These are phyloP conservation scores for Solanum infundibuliforme DNA, from an alignment of 257 asterid genomes.

Conservation along the genomic window DNA sequence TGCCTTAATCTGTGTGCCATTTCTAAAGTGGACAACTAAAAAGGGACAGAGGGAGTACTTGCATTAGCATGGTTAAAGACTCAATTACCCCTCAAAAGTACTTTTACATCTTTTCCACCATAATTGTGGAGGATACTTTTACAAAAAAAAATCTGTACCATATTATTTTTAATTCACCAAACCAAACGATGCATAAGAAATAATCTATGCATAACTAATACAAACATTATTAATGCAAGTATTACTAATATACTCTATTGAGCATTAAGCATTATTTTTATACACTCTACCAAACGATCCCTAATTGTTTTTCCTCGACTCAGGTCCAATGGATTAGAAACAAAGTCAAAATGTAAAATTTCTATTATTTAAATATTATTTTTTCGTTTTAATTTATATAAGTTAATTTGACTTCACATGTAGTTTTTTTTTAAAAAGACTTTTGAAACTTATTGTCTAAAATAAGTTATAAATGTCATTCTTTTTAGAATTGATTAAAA, in stretches of 20 bases:
- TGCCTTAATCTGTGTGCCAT: too few relatives aligned
- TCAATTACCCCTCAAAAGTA: too few relatives aligned
- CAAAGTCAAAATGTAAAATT: background rate
- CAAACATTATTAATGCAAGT: background rate
- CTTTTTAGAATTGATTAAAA: too few relatives aligned
- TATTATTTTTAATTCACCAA: too few relatives aligned
- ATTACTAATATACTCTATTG: background rate
- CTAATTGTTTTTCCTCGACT: background rate
- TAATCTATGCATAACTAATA: background rate
- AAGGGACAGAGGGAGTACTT: too few relatives aligned
- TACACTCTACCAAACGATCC: background rate
- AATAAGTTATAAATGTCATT: background rate
- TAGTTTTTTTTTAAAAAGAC: fast-evolving
- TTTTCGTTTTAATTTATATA: too few relatives aligned
- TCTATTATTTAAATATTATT: background rate
- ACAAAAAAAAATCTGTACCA: too few relatives aligned
- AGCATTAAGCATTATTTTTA: too few relatives aligned
- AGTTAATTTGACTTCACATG: background rate
- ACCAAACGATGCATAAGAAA: background rate
- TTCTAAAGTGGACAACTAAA: too few relatives aligned
- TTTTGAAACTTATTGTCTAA: too few relatives aligned
- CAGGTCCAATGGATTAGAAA: background rate
- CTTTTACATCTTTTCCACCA: background rate
- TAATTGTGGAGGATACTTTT: too few relatives aligned
- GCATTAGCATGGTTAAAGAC: too few relatives aligned